Base-by-base conservation (phyloP, 2,329 filamentous ascomycete species). In the Epichloe gansuensis region DNA sequence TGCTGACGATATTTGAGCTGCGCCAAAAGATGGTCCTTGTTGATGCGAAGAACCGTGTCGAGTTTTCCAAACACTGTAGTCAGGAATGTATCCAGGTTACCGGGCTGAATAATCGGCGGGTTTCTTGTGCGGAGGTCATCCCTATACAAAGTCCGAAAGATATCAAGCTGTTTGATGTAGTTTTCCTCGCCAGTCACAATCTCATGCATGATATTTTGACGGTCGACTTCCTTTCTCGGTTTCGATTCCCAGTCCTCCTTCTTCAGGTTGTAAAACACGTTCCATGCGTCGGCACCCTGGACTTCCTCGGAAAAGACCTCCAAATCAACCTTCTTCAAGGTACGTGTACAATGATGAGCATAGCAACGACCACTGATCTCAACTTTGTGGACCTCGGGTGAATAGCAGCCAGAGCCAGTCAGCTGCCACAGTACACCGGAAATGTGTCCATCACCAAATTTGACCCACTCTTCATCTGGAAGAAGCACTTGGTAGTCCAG, bases 1-100 rank as follows among this genome's bases (percentile, higher is more conserved):
- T 93, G 87, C 66, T 98, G 93, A 27, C 93, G 82, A 65, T 97
- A 98, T 64, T 97, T 97, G 60, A 98, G 78, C 66, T 96, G 91
- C 2, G 91, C 86, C 25, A 98, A 72, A 21, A 98, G 77, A 65
- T 93, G 85, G 56, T 96, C 90, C 66, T 94, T 93, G 67, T 97
- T 97, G 60, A 90, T 89, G 58, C 85, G 82, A 63, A 91, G 87
- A 38, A 98, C 87, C 0, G 82, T 81, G 57, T 97, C 91, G 1
- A 93, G 81, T 62, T 89, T 93, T 49, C 93, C 89, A 66, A 98
- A 98, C 0, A 96, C 91, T 39, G 86, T 84, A 15, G 76, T 74
- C 54, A 97, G 68, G 66, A 98, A 98, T 60, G 82, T 85, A 23
- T 85, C 79, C 47, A 91, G 75, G 58, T 85, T 84, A 59, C 87